These are phyloP conservation scores for Taphrina flavorubra DNA, from an alignment of 1,139 yeast species.

Conservation along the genomic window DNA sequence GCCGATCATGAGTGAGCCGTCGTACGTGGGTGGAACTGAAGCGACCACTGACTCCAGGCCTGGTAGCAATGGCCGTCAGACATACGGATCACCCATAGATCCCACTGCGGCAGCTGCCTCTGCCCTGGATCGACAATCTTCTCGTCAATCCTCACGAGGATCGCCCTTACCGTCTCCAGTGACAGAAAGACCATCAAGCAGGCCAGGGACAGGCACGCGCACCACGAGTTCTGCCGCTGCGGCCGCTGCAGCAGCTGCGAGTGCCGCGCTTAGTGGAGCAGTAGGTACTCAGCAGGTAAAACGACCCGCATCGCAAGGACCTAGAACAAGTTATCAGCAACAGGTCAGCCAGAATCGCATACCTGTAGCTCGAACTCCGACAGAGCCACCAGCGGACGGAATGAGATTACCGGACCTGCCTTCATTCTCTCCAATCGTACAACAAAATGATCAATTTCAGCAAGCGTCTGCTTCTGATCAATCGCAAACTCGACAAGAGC, in stretches of 20 bases:
- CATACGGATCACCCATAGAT: conserved; percentile 19
- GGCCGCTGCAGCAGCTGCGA: conserved; percentile 48
- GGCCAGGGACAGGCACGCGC: conserved; percentile 28
- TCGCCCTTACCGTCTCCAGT: conserved; percentile 28
- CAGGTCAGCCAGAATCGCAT: conserved; percentile 20
- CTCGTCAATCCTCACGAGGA: conserved; percentile 25
- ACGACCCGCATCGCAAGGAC: conserved; percentile 21
- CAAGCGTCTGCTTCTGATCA: conserved; percentile 46
- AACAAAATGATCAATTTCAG: conserved; percentile 19
- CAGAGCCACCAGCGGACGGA: conserved; percentile 17
- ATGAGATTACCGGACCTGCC: conserved; percentile 35
- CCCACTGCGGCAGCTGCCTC: conserved; percentile 38
- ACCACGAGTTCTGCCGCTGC: conserved; percentile 41
- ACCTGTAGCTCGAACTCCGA: conserved; percentile 13
- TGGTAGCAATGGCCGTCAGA: conserved; percentile 10
- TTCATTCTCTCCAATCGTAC: conserved; percentile 28
- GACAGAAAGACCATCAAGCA: conserved; percentile 22
- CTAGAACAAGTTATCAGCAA: conserved; percentile 30
- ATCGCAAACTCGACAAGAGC: conserved; percentile 46
- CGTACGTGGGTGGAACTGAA: conserved; percentile 20
- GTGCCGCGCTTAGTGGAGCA: conserved; percentile 44
- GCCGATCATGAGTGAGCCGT: conserved; percentile 34
- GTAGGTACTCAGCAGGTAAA: conserved; percentile 6
- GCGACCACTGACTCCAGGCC: conserved; percentile 5
- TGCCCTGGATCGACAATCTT: conserved; percentile 24